Evolutionary conservation across 371 early-diverging fungal species (phyloP), one percentile per base, ranked within the genome.

Genomic region (Lichtheimia hyalospora): DNA sequence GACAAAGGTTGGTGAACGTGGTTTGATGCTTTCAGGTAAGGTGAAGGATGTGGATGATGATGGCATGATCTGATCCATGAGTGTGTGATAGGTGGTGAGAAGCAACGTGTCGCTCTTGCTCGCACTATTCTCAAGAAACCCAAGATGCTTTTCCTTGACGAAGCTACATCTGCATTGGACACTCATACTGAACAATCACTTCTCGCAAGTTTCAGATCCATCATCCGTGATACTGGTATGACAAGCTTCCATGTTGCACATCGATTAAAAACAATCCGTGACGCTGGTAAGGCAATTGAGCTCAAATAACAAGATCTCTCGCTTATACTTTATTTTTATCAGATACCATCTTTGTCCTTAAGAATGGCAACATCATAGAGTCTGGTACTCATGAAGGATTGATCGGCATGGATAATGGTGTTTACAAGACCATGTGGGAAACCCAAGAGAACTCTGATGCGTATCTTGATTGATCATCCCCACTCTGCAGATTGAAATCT

Each of bases 1-100:
- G 0, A 95, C 98, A 0, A 84, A 83, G 8, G 96, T 97, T 0
- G 99, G 99, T 20, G 93, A 96, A 67, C 85, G 96, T 39, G 99
- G 99, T 6, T 63, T 89, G 67, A 90, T 91, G 89, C 74, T 96
- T 5, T 91, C 92, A 21, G 94, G 89, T 67, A 70, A 15, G n/a
- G 41, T 10, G 3, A n/a, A n/a, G 8, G 10, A 24, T 56, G 18
- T 40, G 40, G 21, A 15, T 20, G 10, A 24, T 24, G 6, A n/a
- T 15, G 52, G 3, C 21, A 23, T 56, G 56, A 16, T 14, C 16
- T 40, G n/a, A 24, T 53, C 39, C 2, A 16, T 21, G 55, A 4
- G 25, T 18, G n/a, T 55, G 24, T 6, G 3, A 43, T 84, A 48
- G 90, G 91, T 24, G 99, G 99, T 18, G 98, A 99, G 74, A 95